A percentile compares a stretch with the other conserved stretches of the same genome.
These are phyloP conservation scores for Leptographium radiaticola DNA, from an alignment of 2,329 filamentous ascomycete genomes.

Conservation along the genomic window DNA sequence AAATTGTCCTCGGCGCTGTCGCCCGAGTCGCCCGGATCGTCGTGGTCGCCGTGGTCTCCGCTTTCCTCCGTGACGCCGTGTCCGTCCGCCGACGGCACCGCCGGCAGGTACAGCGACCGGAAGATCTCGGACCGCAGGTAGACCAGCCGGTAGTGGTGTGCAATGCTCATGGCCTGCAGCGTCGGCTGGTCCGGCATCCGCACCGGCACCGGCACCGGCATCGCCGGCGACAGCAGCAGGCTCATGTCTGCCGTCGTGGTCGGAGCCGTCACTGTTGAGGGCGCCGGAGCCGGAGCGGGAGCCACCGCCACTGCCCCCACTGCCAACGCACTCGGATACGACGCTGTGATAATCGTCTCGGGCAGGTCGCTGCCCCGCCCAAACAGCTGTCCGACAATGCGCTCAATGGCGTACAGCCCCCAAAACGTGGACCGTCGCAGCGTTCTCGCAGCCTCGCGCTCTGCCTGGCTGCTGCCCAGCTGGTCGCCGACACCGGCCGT, in stretches of 20 bases:
- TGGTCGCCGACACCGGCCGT: background rate
- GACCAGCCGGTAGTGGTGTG: constrained; percentile 21
- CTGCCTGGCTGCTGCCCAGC: background rate
- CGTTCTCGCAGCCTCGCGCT: constrained; percentile 3
- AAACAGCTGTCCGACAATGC: constrained; percentile 23
- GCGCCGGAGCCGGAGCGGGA: background rate
- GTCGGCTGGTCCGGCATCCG: constrained; percentile 4
- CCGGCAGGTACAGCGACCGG: constrained; percentile 12
- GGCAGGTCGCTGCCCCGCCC: constrained; percentile 22
- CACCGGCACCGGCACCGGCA: background rate
- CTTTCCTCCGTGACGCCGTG: background rate
- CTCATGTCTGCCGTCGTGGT: background rate
- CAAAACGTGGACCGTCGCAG: constrained; percentile 17
- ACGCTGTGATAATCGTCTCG: constrained; percentile 22
- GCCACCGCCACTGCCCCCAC: background rate
- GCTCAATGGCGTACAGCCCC: constrained; percentile 23
- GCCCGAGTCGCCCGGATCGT: background rate
- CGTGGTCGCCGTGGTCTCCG: background rate
- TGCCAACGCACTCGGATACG: constrained; percentile 16
- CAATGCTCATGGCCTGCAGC: constrained; percentile 15
- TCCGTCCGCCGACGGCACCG: background rate
- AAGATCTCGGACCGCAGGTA: constrained; percentile 23
- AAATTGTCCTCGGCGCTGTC: background rate
- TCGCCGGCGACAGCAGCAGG: background rate
- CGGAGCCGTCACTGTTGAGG: background rate